Evolutionary conservation across 345 rosid genomes (phyloP).

Genomic region (Rhizophora mangle): DNA sequence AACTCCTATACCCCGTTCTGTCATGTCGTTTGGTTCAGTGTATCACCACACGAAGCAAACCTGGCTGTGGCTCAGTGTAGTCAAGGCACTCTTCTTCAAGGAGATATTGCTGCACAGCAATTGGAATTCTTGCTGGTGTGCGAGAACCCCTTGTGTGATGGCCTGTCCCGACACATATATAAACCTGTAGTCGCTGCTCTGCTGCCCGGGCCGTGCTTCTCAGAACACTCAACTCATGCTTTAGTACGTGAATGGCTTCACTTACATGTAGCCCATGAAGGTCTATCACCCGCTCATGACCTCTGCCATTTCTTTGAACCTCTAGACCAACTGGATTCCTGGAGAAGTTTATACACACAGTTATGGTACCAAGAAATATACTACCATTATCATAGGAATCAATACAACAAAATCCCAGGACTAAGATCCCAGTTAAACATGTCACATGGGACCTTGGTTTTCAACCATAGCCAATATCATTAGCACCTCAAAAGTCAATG

Average conservation of each 20-base stretch:
- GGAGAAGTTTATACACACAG: slow-evolving; percentile 8
- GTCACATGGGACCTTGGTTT: background rate
- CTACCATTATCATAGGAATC: background rate
- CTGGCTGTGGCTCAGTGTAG: slow-evolving; percentile 87
- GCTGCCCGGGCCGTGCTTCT: slow-evolving; percentile 71
- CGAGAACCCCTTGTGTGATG: slow-evolving; percentile 93
- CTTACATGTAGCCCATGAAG: slow-evolving; percentile 91
- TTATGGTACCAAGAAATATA: background rate
- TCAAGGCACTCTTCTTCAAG: slow-evolving; percentile 93
- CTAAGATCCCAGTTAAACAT: background rate
- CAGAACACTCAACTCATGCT: slow-evolving; percentile 70
- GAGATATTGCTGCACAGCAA: slow-evolving; percentile 80
- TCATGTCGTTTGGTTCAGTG: slow-evolving; percentile 42
- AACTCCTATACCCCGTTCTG: slow-evolving; percentile 37
- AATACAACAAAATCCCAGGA: background rate
- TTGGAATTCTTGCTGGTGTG: slow-evolving; percentile 87
- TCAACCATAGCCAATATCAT: background rate
- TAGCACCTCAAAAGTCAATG: background rate
- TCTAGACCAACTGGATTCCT: slow-evolving; percentile 78
- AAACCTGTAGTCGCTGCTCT: slow-evolving; percentile 82
- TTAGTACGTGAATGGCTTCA: slow-evolving; percentile 83
- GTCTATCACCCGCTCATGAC: slow-evolving; percentile 89
- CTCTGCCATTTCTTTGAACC: slow-evolving; percentile 58
- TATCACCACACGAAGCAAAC: slow-evolving; percentile 87
- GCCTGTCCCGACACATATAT: slow-evolving; percentile 96